These are phyloP conservation scores for Leersia perrieri DNA, from an alignment of 176 grass and related monocot genomes.

Conservation along the genomic window DNA sequence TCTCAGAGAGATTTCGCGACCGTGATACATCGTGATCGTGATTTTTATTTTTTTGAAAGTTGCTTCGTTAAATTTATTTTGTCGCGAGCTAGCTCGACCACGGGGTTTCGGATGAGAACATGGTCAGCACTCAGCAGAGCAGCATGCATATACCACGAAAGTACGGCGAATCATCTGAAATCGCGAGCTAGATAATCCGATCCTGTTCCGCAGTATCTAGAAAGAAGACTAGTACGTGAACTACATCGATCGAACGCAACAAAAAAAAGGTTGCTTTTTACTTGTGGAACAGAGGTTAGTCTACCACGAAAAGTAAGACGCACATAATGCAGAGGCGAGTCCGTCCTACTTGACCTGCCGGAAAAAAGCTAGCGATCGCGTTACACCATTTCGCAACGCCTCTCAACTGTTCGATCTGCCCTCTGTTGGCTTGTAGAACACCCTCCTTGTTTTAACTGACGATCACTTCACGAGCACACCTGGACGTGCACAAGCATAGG, in stretches of 20 bases:
- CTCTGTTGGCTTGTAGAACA: background rate
- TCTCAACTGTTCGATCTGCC: background rate
- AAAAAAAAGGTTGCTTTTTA: background rate
- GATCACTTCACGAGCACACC: background rate
- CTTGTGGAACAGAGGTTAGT: background rate
- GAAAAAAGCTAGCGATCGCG: background rate
- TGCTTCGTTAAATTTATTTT: no score
- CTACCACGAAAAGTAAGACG: no score
- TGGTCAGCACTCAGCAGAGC: no score
- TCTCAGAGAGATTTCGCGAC: no score
- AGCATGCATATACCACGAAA: no score
- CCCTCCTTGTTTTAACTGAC: background rate
- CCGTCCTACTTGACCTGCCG: conserved; percentile 37
- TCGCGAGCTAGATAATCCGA: background rate
- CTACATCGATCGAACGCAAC: background rate
- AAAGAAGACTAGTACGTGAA: background rate
- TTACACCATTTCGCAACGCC: background rate
- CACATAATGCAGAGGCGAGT: background rate
- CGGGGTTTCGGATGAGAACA: background rate
- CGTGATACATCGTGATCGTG: background rate
- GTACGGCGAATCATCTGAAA: background rate
- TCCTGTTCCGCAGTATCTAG: background rate
- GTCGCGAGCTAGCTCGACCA: background rate
- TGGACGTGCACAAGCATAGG: background rate
- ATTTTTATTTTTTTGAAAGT: no score